These are phyloP conservation scores for Gnetum montanum DNA, from an alignment of 75 land plant species.

Conservation along the genomic window DNA sequence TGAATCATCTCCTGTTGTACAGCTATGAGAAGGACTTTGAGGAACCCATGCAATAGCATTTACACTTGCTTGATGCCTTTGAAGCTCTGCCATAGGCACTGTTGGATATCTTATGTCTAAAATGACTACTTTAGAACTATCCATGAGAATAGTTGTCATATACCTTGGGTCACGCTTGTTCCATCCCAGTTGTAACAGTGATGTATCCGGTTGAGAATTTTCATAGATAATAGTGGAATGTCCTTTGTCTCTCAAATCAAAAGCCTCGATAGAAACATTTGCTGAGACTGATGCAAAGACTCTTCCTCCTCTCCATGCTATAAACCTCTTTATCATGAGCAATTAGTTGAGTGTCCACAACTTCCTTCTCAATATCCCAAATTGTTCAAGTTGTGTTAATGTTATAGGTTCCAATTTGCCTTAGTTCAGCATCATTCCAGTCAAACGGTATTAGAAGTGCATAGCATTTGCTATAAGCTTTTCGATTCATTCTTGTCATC, in stretches of 20 bases:
- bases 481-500: constrained; percentile 39
- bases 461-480: constrained; percentile 38
- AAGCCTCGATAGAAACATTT: constrained; percentile 83
- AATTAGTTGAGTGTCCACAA: constrained; percentile 84
- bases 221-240: constrained; percentile 93
- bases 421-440: constrained; percentile 42
- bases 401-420: constrained; percentile 38
- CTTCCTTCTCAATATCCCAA: constrained; percentile 53
- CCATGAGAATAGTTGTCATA: constrained; percentile 88
- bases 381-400: constrained; percentile 47
- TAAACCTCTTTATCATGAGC: constrained; percentile 97
- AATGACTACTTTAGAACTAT: constrained; percentile 69
- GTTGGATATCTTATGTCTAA: constrained; percentile 85
- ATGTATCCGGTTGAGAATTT: constrained; percentile 80
- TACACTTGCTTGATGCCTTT: constrained; percentile 79
- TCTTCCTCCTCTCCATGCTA: constrained; percentile 87
- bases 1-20: constrained; percentile 86
- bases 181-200: constrained; percentile 81
- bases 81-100: constrained; percentile 82
- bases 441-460: constrained; percentile 44
- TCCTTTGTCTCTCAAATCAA: constrained; percentile 89
- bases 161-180: constrained; percentile 84
- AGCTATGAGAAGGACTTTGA: constrained; percentile 72
- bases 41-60: constrained; percentile 95
- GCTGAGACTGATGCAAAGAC: constrained; percentile 96